Percentiles rank a stretch among this genome's conserved stretches.
These are phyloP conservation scores for Gossypium anomalum DNA, from an alignment of 345 rosid genomes.

Conservation along the genomic window DNA sequence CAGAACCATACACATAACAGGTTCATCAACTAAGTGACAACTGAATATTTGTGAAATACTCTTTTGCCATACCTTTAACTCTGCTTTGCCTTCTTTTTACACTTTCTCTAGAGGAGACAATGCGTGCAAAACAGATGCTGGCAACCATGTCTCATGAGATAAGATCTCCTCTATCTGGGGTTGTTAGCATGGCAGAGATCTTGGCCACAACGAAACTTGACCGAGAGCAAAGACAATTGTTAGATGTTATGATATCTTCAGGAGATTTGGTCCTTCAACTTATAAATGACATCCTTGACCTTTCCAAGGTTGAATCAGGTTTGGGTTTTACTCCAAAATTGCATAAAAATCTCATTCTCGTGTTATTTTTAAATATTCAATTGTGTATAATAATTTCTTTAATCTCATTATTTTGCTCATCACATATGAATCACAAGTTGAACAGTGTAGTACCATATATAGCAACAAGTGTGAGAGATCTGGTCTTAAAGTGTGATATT, in stretches of 20 bases:
- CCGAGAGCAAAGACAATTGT: conserved; percentile 61
- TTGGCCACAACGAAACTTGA: conserved; percentile 74
- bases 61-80: neutral
- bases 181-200: conserved; percentile 96
- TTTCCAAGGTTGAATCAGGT: conserved; percentile 98
- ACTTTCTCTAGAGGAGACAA: conserved; percentile 74
- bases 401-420: neutral
- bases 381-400: neutral
- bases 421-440: neutral
- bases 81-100: neutral
- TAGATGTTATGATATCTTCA: conserved; percentile 92
- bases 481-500: neutral
- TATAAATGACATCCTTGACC: conserved; percentile 92
- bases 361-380: neutral
- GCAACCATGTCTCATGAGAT: conserved; percentile 99
- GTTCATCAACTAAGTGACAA: conserved; percentile 27
- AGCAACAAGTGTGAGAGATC: neutral
- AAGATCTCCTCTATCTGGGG: conserved; percentile 87
- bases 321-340: neutral
- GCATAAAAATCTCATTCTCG: neutral
- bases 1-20: conserved; percentile 95
- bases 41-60: conserved; percentile 4
- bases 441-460: neutral
- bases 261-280: conserved; percentile 96
- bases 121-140: conserved; percentile 96